Conservation (phyloP, 768 basidiomycete genomes). For the Hypholoma fasciculare region DNA sequence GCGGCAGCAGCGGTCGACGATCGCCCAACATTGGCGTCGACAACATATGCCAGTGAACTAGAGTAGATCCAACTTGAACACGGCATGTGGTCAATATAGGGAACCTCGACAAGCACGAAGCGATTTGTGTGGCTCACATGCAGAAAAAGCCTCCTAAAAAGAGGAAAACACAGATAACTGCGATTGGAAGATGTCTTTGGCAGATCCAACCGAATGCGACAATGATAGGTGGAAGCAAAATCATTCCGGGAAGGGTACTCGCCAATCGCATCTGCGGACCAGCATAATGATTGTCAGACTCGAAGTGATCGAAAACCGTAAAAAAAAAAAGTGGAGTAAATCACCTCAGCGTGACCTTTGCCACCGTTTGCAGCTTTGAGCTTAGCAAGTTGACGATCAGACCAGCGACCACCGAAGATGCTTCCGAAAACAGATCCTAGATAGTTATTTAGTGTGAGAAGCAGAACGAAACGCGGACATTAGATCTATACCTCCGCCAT, state of each 20-base stretch:
- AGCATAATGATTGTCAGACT: background rate
- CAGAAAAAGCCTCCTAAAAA: constrained; percentile 74
- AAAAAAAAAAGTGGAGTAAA: constrained; percentile 7
- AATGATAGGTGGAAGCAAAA: constrained; percentile 59
- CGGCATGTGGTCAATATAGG: background rate
- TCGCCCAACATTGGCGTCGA: constrained; percentile 83
- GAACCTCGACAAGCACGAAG: background rate
- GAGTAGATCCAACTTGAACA: constrained; percentile 33
- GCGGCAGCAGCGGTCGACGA: constrained; percentile 74
- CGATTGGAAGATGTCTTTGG: constrained; percentile 59
- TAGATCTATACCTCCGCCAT: constrained; percentile 57
- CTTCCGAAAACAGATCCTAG: constrained; percentile 42
- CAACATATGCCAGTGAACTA: constrained; percentile 73
- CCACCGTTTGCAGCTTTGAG: constrained; percentile 41
- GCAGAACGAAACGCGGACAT: background rate
- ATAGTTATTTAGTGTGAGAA: background rate
- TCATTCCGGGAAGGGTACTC: constrained; percentile 58
- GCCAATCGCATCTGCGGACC: constrained; percentile 64
- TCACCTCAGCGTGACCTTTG: constrained; percentile 63
- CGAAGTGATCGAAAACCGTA: background rate
- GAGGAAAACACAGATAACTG: constrained; percentile 69
- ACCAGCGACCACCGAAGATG: constrained; percentile 45
- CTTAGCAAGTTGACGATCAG: constrained; percentile 38
- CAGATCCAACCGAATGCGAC: constrained; percentile 78
- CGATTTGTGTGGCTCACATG: constrained; percentile 46